Evolutionary conservation across 352 stramenopile genomes (phyloP), one percentile per base, ranked within the genome.

Genomic region (Phytopythium chamaehyphon): DNA sequence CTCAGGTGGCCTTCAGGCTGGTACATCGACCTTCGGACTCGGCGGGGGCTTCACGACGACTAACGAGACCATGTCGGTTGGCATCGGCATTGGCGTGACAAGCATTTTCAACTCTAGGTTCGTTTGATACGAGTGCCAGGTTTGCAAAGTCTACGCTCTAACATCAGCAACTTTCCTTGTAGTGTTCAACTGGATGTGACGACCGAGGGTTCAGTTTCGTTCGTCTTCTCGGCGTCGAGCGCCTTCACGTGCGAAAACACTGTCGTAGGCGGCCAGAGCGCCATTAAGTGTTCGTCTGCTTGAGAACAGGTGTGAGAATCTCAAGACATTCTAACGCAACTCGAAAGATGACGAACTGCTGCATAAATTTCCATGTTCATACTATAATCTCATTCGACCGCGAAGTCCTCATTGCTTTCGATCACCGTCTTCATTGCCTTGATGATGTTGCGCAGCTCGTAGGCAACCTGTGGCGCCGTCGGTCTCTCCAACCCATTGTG

Each of bases 401-500:
- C n/a, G 15, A 14, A 11, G 18, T n/a, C 8, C 19, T 31, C 8
- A 6, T 8, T 46, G 19, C 26, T 46, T 14, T 22, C 42, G 9
- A 12, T 21, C 12, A 6, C 14, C 4, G 7, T 14, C 6, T 24
- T 28, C 24, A 48, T 22, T n/a, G 44, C 3, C 42, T 64, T 63
- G 45, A 69, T 55, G 40, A 76, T 61, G 37, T 56, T 52, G 8
- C 63, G 62, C 39, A 82, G 40, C 39, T 62, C 55, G 28, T 66
- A 65, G 14, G 61, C 62, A 19, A 77, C 47, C n/a, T 62, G 26
- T 1, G 47, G 15, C 1, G 67, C 64, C 1, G 59, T 51, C 21
- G 64, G 62, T 19, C 73, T 57, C 18, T 59, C 33, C 0, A 49
- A 24, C 2, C 57, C 53, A 3, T 77, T 50, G 11, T 67, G 47